A percentile compares a stretch with the other conserved stretches of the same genome.
These are phyloP conservation scores for Termitomyces sp. DNA, from an alignment of 768 basidiomycete species.

Conservation along the genomic window DNA sequence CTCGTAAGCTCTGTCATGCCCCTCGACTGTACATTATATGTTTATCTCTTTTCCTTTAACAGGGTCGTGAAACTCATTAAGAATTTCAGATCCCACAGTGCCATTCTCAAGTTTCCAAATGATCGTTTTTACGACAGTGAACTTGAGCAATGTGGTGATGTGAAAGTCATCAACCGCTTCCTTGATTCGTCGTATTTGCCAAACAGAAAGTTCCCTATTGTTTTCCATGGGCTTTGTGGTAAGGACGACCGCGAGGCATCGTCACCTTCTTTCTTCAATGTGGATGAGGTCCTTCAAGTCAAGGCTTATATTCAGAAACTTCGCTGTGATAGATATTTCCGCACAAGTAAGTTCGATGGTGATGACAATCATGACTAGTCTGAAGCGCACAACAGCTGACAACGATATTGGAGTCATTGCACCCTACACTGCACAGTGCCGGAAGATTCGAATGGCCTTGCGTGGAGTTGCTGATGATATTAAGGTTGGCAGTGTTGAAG, in stretches of 20 bases:
- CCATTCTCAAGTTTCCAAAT: conserved; percentile 61
- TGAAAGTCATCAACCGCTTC: conserved; percentile 34
- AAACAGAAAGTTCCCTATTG: conserved; percentile 48
- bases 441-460: conserved; percentile 43
- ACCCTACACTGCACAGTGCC: conserved; percentile 61
- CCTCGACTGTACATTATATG: too few species aligned
- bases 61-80: conserved; percentile 62
- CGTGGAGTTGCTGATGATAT: conserved; percentile 29
- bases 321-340: conserved; percentile 28
- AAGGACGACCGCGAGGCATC: conserved; percentile 63
- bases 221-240: conserved; percentile 59
- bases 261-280: conserved; percentile 73
- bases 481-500: conserved; percentile 66
- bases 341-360: conserved; percentile 49
- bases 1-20: too few species aligned
- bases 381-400: conserved; percentile 26
- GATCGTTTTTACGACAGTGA: conserved; percentile 56
- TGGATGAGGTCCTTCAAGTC: conserved; percentile 53
- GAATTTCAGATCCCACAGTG: conserved; percentile 63
- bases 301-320: conserved; percentile 43
- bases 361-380: too few species aligned
- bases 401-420: conserved; percentile 66
- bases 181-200: conserved; percentile 38
- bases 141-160: conserved; percentile 44
- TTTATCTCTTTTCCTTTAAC: conserved; percentile 1